Conservation (phyloP, 2,329 filamentous ascomycete species). For the Pseudofabraea citricarpa region DNA sequence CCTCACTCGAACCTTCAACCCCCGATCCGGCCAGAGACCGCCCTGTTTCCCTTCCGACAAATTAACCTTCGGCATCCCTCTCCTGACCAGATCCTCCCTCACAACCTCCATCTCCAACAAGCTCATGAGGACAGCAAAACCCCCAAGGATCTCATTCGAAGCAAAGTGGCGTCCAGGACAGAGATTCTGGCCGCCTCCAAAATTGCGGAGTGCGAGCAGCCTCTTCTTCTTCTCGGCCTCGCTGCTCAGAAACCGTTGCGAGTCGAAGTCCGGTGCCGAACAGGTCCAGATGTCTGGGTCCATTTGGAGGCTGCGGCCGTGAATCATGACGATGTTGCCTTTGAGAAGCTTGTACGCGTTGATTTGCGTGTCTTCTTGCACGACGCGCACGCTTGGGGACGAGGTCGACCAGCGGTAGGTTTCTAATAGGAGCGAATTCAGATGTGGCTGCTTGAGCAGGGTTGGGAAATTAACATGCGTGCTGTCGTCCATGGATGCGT, state of each 20-base stretch:
- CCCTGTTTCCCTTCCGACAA: neutral
- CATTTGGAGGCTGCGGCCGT: neutral
- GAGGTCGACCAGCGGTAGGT: neutral
- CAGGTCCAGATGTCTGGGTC: neutral
- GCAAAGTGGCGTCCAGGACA: conserved; percentile 3
- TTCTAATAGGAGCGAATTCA: neutral
- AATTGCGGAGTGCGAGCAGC: neutral
- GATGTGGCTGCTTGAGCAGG: neutral
- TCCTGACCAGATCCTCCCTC: neutral
- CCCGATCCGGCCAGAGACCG: neutral
- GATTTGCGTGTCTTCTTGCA: neutral
- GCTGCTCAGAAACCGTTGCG: neutral
- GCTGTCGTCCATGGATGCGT: neutral
- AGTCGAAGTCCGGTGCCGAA: neutral
- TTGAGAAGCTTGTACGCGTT: neutral
- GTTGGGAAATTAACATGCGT: neutral
- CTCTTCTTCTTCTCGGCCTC: neutral
- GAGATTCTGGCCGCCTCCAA: conserved; percentile 1
- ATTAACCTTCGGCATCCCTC: neutral
- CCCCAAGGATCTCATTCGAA: neutral
- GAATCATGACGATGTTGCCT: neutral
- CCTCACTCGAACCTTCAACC: neutral
- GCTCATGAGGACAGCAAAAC: neutral
- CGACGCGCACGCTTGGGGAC: neutral
- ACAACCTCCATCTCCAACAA: neutral